phyloP scores from a whole-genome alignment of 2,329 filamentous ascomycete genomes.

The Ambrosiella cleistominuta region DNA sequence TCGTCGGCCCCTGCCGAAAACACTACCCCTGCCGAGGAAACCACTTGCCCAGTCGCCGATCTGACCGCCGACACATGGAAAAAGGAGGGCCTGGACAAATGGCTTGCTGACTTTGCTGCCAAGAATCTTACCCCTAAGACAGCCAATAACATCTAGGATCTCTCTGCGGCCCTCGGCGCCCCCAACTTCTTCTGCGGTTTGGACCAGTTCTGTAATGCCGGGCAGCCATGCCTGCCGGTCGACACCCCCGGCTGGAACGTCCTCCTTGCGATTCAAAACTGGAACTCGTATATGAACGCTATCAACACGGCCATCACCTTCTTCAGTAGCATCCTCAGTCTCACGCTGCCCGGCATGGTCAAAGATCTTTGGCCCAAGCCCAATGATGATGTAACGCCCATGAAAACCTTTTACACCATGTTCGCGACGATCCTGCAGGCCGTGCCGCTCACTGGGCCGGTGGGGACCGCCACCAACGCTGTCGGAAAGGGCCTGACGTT shows the following conservation, averaged over 20 bases:
- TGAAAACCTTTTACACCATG: conserved; percentile 11
- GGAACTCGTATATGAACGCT: conserved; percentile 14
- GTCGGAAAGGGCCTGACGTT: conserved; percentile 2
- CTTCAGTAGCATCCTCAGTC: conserved; percentile 12
- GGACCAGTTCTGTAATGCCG: conserved; percentile 12
- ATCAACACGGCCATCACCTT: conserved; percentile 13
- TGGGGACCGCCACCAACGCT: background rate
- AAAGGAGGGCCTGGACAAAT: conserved; percentile 3
- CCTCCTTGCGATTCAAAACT: conserved; percentile 11
- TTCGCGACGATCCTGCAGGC: conserved; percentile 9
- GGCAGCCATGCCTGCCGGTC: conserved; percentile 14
- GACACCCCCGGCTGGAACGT: conserved; percentile 12
- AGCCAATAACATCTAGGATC: conserved; percentile 11
- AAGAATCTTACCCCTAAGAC: conserved; percentile 2
- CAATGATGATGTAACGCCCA: conserved; percentile 8
- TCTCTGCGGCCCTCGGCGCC: conserved; percentile 11
- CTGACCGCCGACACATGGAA: conserved; percentile 1
- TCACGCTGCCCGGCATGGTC: conserved; percentile 12
- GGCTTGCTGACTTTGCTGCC: conserved; percentile 10
- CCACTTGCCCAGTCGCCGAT: background rate
- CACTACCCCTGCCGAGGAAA: background rate
- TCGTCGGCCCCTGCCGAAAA: background rate
- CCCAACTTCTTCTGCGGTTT: conserved; percentile 14
- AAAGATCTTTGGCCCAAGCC: conserved; percentile 12
- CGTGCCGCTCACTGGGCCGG: conserved; percentile 10